Evolutionary conservation across 768 basidiomycete genomes (phyloP), one percentile per base, ranked within the genome.

Genomic region (Mycena metata): DNA sequence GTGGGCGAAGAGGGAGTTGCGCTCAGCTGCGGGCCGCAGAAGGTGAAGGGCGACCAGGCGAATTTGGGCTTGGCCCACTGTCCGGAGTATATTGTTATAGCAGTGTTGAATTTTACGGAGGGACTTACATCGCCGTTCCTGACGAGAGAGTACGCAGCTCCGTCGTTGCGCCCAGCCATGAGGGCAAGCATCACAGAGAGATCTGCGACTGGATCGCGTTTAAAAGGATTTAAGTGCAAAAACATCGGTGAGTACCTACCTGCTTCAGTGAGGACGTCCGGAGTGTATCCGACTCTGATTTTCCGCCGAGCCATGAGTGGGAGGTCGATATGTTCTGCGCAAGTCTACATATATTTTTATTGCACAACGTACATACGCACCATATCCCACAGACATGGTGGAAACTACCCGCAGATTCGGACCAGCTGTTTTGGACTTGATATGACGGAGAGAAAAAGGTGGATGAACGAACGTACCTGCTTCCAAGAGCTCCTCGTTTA

Each of bases 381-480:
- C 93, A 75, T 91, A 93, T 51, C 95, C 95, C 21, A 96, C 95
- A 19, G 94, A 95, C 90, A 97, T 93, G 0, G 96, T 98, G 1
- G 96, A 97, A 3, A 98, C 87, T n/a, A 94, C 90, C 49, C 87
- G 88, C 11, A 99, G 84, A 55, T 77, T 83, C 0, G 91, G 82
- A 5, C 96, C 95, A 69, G 95, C 95, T 91, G 71, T 3, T 50
- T 24, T 26, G 1, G 26, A 26, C 6, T 33, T 39, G 19, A 15
- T 30, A 13, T 46, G 64, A n/a, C 35, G 39, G n/a, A 6, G 30
- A 30, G 6, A 72, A 17, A 60, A 60, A 51, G 21, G 43, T 24
- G 33, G 15, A 17, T 19, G 36, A 36, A n/a, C n/a, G n/a, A n/a
- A 33, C 73, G 36, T 60, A 86, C 86, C 86, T 75, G 86, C 84